phyloP scores from a whole-genome alignment of 176 grass and related monocot genomes.

The Phoenix roebelenii region DNA sequence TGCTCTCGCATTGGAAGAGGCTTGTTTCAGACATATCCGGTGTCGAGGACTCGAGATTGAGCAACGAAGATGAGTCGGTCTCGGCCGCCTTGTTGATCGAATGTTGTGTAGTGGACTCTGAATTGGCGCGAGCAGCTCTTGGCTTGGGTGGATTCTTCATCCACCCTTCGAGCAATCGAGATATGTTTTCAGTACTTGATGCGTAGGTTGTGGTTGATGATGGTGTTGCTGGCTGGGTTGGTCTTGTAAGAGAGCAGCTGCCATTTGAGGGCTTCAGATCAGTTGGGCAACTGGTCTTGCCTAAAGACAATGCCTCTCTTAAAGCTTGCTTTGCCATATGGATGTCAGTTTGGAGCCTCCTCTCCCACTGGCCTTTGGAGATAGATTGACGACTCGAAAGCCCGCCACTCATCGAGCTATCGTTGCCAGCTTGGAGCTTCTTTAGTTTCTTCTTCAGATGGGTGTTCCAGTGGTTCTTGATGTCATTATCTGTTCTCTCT shows the following conservation, averaged over 20 bases:
- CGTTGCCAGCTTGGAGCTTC: slow-evolving; percentile 36
- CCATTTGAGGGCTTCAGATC: neutral
- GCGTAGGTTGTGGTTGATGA: slow-evolving; percentile 48
- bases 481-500: slow-evolving; percentile 94
- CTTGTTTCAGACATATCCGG: slow-evolving; percentile 27
- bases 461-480: slow-evolving; percentile 99
- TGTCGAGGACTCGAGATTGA: slow-evolving; percentile 17
- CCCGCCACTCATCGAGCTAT: slow-evolving; percentile 1
- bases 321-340: slow-evolving; percentile 82
- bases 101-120: slow-evolving; percentile 7
- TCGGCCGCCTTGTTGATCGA: slow-evolving; percentile 30
- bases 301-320: slow-evolving; percentile 63
- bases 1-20: slow-evolving; percentile 2
- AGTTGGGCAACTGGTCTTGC: slow-evolving; percentile 13
- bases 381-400: slow-evolving; percentile 6
- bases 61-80: slow-evolving; percentile 27
- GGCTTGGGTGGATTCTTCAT: slow-evolving; percentile 26
- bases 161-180: slow-evolving; percentile 73
- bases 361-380: slow-evolving; percentile 90
- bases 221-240: neutral
- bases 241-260: neutral
- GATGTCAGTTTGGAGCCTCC: slow-evolving; percentile 83
- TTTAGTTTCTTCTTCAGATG: slow-evolving; percentile 93
- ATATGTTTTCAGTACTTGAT: slow-evolving; percentile 87
- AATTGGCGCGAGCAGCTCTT: slow-evolving; percentile 7